Evolutionary conservation across 257 asterid genomes (phyloP), one percentile per base, ranked within the genome.

Genomic region (Solanum chilense): DNA sequence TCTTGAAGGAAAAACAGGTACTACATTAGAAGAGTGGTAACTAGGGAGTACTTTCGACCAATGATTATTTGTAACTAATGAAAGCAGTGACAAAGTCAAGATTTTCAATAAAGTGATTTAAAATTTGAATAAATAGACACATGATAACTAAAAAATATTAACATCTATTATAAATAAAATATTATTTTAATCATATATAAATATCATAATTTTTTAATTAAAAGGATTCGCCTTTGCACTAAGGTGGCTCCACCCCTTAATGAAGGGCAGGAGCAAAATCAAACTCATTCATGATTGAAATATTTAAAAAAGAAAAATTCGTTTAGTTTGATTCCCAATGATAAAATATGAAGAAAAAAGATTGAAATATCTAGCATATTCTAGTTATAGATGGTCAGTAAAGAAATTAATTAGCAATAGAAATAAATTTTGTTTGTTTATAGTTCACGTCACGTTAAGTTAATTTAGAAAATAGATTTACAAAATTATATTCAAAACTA

Each of bases 71-170:
- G 56, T 39, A 37, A 37, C 7, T 37, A 37, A 37, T 37, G 7
- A 35, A 35, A 1, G 1, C 0, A 35, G 7, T 5, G 6, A 1
- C 7, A 0, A 5, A 35, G 6, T 35, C 7, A 35, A 5, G 7
- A 37, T 37, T 37, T 37, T 37, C 6, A 37, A 37, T 5, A 37
- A 35, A 1, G 0, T 0, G 6, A 37, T 5, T 37, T 2, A 37
- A 5, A 37, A 37, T 37, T 37, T 0, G 2, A 5, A 37, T 0
- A 37, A 37, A 37, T 37, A 33, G 1, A 33, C 1, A 33, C 0
- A 33, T 3, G 0, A 1, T 33, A 33, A 0, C 5, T 5, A 4
- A 33, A 4, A 1, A 33, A 4, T 3, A 0, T 37, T 37, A 0
- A 37, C 7, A 37, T 37, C 1, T 37, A 6, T 1, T 37, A 37